Base-by-base conservation (phyloP, 2,329 filamentous ascomycete genomes). In the Pseudonectria foliicola region DNA sequence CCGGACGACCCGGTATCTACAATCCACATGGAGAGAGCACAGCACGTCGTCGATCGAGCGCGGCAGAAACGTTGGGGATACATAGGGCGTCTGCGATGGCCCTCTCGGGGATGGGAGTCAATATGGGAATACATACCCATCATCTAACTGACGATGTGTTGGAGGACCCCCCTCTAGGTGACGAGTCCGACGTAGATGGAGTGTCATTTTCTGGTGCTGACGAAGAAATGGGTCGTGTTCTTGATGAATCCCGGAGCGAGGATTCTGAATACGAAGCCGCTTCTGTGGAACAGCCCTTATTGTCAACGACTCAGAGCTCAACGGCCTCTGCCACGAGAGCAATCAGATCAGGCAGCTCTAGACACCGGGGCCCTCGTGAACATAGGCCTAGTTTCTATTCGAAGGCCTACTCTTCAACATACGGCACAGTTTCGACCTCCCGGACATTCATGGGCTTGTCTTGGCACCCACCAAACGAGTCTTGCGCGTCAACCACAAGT, bases 121-220 rank as follows among this genome's bases (percentile, higher is more conserved):
- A 68, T 45, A 68, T 86, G 42, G 81, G 82, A 2, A 89, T 90
- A 61, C 80, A 80, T 44, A 88, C 85, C 3, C 82, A 88, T 44
- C 77, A 78, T 36, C 62, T 93, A 2, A 71, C 77, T 7, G 70
- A 76, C 37, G 73, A 77, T 15, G 71, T 82, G 10, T 64, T 85
- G 4, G 64, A 68, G 10, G 56, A 63, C 15, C 48, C 55, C 7
- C 48, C 45, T 25, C 53, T 50, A 3, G 58, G 61, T 10, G 47
- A 52, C 5, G 49, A 54, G 10, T 53, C 49, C 2, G 57, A 58
- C 25, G 49, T 49, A 7, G 59, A 63, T n/a, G 49, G 49, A 10
- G 55, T 56, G n/a, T 46, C 42, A 3, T 46, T 52, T 7, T 49
- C 52, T 6, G 54, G 53, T 13, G 49, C 53, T 6, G 56, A 58